Evolutionary conservation across 192 early-diverging fungal genomes (phyloP).

Genomic region (Backusella liffmaniae): DNA sequence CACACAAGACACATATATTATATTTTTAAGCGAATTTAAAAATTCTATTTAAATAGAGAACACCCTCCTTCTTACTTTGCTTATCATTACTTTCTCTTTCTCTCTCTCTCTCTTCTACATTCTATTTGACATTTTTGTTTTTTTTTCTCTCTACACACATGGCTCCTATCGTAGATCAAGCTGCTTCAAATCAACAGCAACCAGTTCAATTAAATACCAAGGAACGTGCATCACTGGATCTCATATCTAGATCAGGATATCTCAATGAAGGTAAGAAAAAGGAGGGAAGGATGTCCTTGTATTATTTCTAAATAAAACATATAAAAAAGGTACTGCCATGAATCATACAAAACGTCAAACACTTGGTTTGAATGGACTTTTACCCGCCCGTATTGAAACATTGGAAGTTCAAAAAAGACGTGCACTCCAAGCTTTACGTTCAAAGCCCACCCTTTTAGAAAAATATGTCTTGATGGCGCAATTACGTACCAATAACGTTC

Average conservation of each 20-base stretch:
- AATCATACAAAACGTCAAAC: constrained; percentile 46
- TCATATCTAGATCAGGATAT: constrained; percentile 7
- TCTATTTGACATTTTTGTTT: neutral
- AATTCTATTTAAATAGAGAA: neutral
- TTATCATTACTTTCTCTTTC: neutral
- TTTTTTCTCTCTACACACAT: neutral
- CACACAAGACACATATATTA: neutral
- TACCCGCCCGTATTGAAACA: constrained; percentile 75
- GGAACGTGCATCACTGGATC: neutral
- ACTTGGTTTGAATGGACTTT: constrained; percentile 68
- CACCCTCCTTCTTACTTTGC: neutral
- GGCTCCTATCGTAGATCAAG: constrained; percentile 11
- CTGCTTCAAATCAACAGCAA: neutral
- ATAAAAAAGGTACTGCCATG: constrained; percentile 59
- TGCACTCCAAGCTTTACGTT: constrained; percentile 65
- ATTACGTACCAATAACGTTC: constrained; percentile 76
- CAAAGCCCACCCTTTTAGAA: constrained; percentile 71
- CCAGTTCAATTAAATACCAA: neutral
- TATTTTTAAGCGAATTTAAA: neutral
- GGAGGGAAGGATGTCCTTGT: neutral
- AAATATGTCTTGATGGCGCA: constrained; percentile 86
- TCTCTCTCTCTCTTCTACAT: neutral
- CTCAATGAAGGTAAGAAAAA: constrained; percentile 2
- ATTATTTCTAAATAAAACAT: neutral
- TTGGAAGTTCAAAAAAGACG: constrained; percentile 76